Evolutionary conservation across 2,329 filamentous ascomycete species (phyloP), one percentile per base, ranked within the genome.

Genomic region (Neonectria sp.): DNA sequence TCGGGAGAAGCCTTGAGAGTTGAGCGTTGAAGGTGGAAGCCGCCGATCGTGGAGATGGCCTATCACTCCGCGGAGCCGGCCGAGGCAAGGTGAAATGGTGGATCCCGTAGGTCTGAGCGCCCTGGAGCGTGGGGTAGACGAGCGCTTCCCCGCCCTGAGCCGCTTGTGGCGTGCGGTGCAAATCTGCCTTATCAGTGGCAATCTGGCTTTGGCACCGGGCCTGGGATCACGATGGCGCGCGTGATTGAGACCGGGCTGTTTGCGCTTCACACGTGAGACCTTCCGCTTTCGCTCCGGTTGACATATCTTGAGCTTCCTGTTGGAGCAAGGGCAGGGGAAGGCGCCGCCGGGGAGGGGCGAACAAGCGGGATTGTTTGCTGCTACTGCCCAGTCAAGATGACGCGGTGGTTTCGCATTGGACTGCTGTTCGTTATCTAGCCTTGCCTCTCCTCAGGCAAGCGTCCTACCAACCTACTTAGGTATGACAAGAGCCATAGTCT

Each of bases 51-150:
- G 72, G 73, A 73, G 71, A 53, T 57, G 56, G 51, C 63, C 68
- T 71, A 69, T 72, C 70, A 60, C 65, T 60, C 35, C 48, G 63
- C 78, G 78, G 78, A 79, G 78, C 78, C 77, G 78, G 78, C 78
- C 78, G 77, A 73, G 59, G 13, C 21, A 49, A 31, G 25, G 33
- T 15, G 17, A 31, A 52, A 11, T 24, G 51, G 60, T 63, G 63
- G 63, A 61, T 27, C 45, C 57, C 48, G 55, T 55, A 61, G 69
- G 71, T 56, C 29, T 64, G 31, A 61, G 63, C 67, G 69, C 63
- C 48, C n/a, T 65, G 25, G 15, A 69, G 67, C 68, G 70, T 73
- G 73, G 73, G 73, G 73, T 68, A 74, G 56, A 33, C 33, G 46
- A 53, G 27, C 27, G 12, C 60, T 70, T 61, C 62, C 67, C 63